These are phyloP conservation scores for Cerrena zonata DNA, from an alignment of 1,284 basidiomycete species.

Conservation along the genomic window DNA sequence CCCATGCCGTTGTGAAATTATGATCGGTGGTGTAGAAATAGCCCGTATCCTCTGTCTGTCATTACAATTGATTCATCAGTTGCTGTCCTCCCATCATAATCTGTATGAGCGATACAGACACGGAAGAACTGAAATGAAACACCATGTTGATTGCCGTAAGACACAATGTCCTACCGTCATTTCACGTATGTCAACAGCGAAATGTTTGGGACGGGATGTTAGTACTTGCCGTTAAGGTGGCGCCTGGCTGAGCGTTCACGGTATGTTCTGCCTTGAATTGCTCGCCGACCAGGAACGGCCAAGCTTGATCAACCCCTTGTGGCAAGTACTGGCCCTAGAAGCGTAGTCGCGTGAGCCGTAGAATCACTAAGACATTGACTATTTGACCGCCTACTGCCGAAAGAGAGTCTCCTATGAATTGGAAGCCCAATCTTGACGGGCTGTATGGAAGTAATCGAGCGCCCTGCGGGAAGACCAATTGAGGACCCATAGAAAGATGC, in stretches of 20 bases:
- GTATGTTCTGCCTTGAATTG: conserved; percentile 47
- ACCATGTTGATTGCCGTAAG: conserved; percentile 53
- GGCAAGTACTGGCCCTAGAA: conserved; percentile 48
- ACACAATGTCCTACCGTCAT: conserved; percentile 42
- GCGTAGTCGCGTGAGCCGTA: conserved; percentile 9
- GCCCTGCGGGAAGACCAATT: conserved; percentile 28
- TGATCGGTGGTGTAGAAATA: conserved; percentile 49
- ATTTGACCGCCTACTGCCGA: conserved; percentile 42
- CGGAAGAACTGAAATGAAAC: conserved; percentile 49
- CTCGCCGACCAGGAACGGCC: conserved; percentile 51
- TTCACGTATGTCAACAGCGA: conserved; percentile 7
- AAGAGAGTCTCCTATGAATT: conserved; percentile 56
- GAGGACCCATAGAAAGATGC: background rate
- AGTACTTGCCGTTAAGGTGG: conserved; percentile 38
- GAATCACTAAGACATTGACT: background rate
- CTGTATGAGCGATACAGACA: conserved; percentile 20
- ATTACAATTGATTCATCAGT: too few species aligned
- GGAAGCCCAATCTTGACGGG: conserved; percentile 43
- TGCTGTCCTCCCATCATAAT: too few species aligned
- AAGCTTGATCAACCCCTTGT: conserved; percentile 51
- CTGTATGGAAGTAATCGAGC: conserved; percentile 42
- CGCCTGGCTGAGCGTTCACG: conserved; percentile 50
- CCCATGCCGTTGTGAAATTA: conserved; percentile 56
- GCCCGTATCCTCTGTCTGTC: conserved; percentile 51
- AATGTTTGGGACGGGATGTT: background rate